phyloP scores from a whole-genome alignment of 441 rosid genomes.

The Gossypium armourianum region DNA sequence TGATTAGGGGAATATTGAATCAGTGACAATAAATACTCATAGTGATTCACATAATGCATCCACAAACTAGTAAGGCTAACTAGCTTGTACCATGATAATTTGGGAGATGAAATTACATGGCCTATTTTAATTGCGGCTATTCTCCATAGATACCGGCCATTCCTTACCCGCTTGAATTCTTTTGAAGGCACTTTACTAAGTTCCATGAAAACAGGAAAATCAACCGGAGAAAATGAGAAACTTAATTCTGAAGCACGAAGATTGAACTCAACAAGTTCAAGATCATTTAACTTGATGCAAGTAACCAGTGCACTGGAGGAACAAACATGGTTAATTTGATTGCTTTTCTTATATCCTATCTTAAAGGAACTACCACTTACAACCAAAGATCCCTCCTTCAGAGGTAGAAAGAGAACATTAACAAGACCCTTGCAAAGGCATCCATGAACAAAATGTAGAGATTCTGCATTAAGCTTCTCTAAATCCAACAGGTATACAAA shows the following conservation, averaged over 20 bases:
- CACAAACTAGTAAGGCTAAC: conserved; percentile 44
- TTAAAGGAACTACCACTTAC: conserved; percentile 41
- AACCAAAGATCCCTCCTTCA: conserved; percentile 37
- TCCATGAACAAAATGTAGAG: conserved; percentile 37
- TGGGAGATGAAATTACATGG: conserved; percentile 42
- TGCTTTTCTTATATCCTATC: conserved; percentile 46
- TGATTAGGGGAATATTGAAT: conserved; percentile 43
- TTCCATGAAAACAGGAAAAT: conserved; percentile 41
- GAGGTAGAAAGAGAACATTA: conserved; percentile 40
- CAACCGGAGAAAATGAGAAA: conserved; percentile 44
- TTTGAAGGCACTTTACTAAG: conserved; percentile 35
- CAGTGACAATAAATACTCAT: conserved; percentile 45
- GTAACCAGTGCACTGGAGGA: conserved; percentile 29
- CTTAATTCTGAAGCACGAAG: conserved; percentile 43
- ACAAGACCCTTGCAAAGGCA: conserved; percentile 47
- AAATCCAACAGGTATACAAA: conserved; percentile 36
- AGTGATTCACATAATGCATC: conserved; percentile 58
- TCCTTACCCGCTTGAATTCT: conserved; percentile 36
- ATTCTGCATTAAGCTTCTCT: conserved; percentile 47
- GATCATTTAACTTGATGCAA: conserved; percentile 36
- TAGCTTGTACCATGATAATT: conserved; percentile 45
- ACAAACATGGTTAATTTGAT: conserved; percentile 26
- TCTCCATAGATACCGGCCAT: conserved; percentile 72
- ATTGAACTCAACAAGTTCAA: conserved; percentile 38
- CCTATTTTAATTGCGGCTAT: conserved; percentile 60